These are phyloP conservation scores for Colletotrichum somersetense DNA, from an alignment of 2,329 filamentous ascomycete species.

Conservation along the genomic window DNA sequence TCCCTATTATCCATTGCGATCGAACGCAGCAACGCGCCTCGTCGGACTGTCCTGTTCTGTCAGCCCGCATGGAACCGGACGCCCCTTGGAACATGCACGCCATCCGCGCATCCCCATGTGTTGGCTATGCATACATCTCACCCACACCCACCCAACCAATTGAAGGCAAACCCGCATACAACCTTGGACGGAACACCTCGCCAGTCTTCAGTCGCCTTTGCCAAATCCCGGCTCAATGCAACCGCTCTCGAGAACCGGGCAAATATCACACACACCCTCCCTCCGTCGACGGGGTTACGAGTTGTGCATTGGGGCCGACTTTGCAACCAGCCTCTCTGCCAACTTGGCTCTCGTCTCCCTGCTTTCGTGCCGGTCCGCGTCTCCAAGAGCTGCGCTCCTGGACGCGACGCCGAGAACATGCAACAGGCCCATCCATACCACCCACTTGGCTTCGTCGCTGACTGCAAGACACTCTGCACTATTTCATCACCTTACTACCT, in stretches of 20 bases:
- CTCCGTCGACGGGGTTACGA: neutral
- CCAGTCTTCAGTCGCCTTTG: constrained; percentile 23
- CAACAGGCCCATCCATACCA: constrained; percentile 1
- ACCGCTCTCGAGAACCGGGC: constrained; percentile 1
- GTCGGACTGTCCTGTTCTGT: constrained; percentile 13
- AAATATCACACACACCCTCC: neutral
- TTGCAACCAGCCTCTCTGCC: constrained; percentile 3
- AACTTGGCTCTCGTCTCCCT: neutral
- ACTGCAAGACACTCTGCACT: constrained; percentile 25
- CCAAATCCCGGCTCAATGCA: constrained; percentile 10
- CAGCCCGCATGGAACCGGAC: constrained; percentile 15
- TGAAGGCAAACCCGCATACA: neutral
- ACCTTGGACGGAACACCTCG: constrained; percentile 3
- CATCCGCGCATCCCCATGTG: constrained; percentile 29
- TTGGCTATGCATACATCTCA: constrained; percentile 34
- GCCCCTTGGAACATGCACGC: constrained; percentile 32
- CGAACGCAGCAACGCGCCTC: neutral
- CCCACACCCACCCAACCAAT: constrained; percentile 22
- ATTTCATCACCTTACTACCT: constrained; percentile 24
- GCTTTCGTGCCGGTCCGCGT: constrained; percentile 39
- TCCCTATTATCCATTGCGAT: constrained; percentile 29
- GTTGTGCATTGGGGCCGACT: neutral
- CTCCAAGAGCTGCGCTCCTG: constrained; percentile 38
- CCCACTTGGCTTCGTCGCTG: constrained; percentile 33
- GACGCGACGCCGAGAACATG: constrained; percentile 20